Base-by-base conservation (phyloP, 805 yeast genomes). In the Monosporozyma siamensis region DNA sequence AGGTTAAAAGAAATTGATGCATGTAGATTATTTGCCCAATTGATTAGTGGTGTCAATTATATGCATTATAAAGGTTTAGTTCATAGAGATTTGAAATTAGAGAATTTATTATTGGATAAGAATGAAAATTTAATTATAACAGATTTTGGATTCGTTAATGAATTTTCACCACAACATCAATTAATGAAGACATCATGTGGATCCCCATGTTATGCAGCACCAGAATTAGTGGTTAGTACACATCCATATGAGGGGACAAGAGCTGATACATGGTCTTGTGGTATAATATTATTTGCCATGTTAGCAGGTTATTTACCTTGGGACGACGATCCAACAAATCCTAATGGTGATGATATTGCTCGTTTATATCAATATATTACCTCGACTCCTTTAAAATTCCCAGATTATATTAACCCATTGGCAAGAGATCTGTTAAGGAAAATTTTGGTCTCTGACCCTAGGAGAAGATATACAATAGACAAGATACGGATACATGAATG, bases 151-250 rank as follows among this genome's bases (percentile, higher is more conserved):
- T 92, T 92, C 64, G 98, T 94, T 31, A 92, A 92, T 63, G 81
- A 90, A 25, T 89, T 65, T 49, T 55, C 55, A 42, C 50, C 58
- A 1, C 74, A 71, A 14, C 73, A 74, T 49, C 96, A 87, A 59
- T 67, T 86, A 37, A 92, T 90, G 97, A 80, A 79, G 58, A 92
- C 98, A 1, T 78, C 89, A 37, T 90, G 98, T 63, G 98, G 98
- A 1, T 86, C 95, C 5, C 98, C 98, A 1, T 90, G 98, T 61
- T 90, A 90, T 63, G 98, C 98, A 0, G 98, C 98, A 2, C 98
- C 98, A 0, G 98, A 92, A 59, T 68, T 92, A 44, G 98, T 92
- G 3, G 80, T 86, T 24, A 80, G 89, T n/a, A 84, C 78, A 48
- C 74, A 80, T 42, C 88, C 94, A n/a, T 92, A 92, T 61, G 88